These are phyloP conservation scores for Hygrocybe coccinea DNA, from an alignment of 768 basidiomycete species.

Conservation along the genomic window DNA sequence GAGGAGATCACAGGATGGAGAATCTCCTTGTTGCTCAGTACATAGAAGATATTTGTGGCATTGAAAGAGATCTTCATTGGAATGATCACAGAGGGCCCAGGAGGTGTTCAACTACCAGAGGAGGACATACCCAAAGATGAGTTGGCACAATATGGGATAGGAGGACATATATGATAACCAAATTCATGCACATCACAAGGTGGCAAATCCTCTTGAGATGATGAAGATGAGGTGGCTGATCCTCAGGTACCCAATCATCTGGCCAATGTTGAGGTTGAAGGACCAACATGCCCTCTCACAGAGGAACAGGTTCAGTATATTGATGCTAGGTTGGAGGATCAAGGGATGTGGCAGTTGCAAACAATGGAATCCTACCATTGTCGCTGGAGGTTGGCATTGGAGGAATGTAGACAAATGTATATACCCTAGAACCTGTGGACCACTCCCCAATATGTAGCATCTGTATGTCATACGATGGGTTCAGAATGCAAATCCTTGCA, in stretches of 20 bases:
- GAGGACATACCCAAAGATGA: slow-evolving; percentile 12
- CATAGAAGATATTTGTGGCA: slow-evolving; percentile 25
- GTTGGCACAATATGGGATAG: slow-evolving; percentile 25
- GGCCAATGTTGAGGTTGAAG: background rate
- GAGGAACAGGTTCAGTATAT: background rate
- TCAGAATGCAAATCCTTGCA: too few species aligned
- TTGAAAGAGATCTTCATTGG: slow-evolving; percentile 27
- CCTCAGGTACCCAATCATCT: background rate
- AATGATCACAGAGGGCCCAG: slow-evolving; percentile 27
- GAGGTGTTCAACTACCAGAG: slow-evolving; percentile 13
- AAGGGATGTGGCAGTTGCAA: too few species aligned
- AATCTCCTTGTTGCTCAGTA: slow-evolving; percentile 29
- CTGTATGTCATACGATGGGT: too few species aligned
- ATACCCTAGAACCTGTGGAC: too few species aligned
- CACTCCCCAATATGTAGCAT: too few species aligned
- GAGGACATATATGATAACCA: slow-evolving; percentile 12
- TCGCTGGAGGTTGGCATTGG: too few species aligned
- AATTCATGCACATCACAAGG: slow-evolving; percentile 13
- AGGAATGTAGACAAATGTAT: too few species aligned
- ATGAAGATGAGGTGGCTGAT: background rate
- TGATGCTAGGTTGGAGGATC: background rate
- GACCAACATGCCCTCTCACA: background rate
- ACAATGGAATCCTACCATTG: too few species aligned
- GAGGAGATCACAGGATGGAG: slow-evolving; percentile 33
- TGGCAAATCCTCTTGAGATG: slow-evolving; percentile 4